phyloP scores from a whole-genome alignment of 495 filamentous ascomycete genomes.

The Daldinia bambusicola region DNA sequence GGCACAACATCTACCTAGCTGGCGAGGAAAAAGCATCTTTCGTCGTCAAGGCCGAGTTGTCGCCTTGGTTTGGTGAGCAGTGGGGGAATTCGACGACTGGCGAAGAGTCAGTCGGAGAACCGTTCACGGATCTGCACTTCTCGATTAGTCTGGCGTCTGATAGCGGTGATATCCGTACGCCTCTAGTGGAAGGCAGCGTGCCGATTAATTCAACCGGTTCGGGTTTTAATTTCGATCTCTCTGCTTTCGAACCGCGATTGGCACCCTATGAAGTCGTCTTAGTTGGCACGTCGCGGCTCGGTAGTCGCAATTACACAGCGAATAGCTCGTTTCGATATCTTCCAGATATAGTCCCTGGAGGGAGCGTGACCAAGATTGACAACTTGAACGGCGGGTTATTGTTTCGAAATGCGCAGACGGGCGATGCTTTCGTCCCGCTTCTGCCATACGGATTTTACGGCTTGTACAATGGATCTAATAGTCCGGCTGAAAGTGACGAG shows the following conservation, averaged over 20 bases:
- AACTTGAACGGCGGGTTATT: conserved; percentile 66
- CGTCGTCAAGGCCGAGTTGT: conserved; percentile 68
- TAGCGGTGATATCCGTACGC: conserved; percentile 16
- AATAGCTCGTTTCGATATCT: conserved; percentile 64
- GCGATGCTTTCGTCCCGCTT: conserved; percentile 56
- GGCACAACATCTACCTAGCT: conserved; percentile 69
- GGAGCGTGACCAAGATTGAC: conserved; percentile 72
- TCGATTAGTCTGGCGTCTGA: conserved; percentile 49
- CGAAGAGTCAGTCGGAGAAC: conserved; percentile 27
- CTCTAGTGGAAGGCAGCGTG: conserved; percentile 53
- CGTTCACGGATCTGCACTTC: conserved; percentile 50
- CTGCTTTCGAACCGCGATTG: conserved; percentile 55
- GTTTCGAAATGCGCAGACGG: conserved; percentile 51
- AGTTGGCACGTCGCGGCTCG: conserved; percentile 54
- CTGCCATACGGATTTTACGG: conserved; percentile 74
- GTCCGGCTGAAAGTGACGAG: conserved; percentile 51
- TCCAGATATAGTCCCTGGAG: conserved; percentile 62
- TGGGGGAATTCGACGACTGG: conserved; percentile 50
- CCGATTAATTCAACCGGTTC: conserved; percentile 59
- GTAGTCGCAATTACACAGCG: conserved; percentile 49
- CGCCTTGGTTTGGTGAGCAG: conserved; percentile 58
- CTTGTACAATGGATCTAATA: conserved; percentile 65
- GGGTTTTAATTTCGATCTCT: conserved; percentile 60
- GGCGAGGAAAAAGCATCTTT: conserved; percentile 65
- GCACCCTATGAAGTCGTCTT: conserved; percentile 57